These are phyloP conservation scores for Pigoraptor vietnamica DNA, from an alignment of 78 protist genomes.

Conservation along the genomic window DNA sequence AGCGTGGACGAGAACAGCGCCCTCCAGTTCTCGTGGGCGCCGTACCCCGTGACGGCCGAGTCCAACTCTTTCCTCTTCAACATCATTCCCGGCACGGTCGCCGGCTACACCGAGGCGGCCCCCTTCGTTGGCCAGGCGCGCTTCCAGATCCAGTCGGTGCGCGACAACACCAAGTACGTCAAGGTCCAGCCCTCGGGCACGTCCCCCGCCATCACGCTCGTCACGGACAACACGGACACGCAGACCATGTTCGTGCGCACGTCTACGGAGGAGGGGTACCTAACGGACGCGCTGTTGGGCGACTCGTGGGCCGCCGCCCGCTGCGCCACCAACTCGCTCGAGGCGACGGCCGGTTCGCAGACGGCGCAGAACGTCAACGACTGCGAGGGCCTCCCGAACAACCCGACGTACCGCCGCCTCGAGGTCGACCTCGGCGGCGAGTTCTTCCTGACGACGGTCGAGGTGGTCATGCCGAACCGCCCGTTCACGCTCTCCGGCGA, in stretches of 20 bases:
- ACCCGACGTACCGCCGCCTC: slow-evolving; percentile 3
- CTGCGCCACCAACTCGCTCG: background rate
- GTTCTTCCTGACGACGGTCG: background rate
- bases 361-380: background rate
- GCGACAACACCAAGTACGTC: background rate
- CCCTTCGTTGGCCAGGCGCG: background rate
- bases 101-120: background rate
- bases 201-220: background rate
- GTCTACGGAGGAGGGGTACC: background rate
- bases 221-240: background rate
- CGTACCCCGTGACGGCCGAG: background rate
- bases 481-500: background rate
- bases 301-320: background rate
- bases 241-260: background rate
- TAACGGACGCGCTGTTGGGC: background rate
- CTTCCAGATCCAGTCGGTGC: background rate
- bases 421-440: background rate
- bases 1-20: background rate
- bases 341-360: background rate
- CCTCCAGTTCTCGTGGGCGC: background rate
- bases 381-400: background rate
- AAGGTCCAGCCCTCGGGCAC: background rate
- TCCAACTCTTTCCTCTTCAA: background rate
- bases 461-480: background rate
- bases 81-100: background rate